These are phyloP conservation scores for Cladophialophora immunda DNA, from an alignment of 2,329 filamentous ascomycete genomes.

Conservation along the genomic window DNA sequence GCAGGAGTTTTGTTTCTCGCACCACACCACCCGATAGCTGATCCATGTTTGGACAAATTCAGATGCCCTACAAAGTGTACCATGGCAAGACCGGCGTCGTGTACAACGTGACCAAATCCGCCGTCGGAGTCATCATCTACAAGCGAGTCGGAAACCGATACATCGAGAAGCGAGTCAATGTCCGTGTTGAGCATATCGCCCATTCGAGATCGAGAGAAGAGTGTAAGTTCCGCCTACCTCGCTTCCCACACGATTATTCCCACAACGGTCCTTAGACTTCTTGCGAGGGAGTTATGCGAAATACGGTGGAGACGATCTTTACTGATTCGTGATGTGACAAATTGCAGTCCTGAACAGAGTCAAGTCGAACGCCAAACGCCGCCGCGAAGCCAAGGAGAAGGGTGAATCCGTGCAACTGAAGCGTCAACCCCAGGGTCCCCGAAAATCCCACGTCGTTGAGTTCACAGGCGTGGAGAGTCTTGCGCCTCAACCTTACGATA, in stretches of 20 bases:
- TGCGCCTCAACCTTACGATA: slow-evolving; percentile 94
- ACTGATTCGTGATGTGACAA: not conserved
- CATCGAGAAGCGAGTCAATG: slow-evolving; percentile 99
- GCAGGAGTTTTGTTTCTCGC: not conserved
- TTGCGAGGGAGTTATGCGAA: not conserved
- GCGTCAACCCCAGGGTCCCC: slow-evolving; percentile 82
- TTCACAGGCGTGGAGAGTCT: slow-evolving; percentile 83
- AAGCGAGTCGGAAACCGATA: slow-evolving; percentile 99
- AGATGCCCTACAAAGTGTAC: slow-evolving; percentile 99
- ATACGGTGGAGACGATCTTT: not conserved
- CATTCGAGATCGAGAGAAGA: slow-evolving; percentile 96
- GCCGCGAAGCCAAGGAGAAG: slow-evolving; percentile 90
- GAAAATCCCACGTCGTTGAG: slow-evolving; percentile 81
- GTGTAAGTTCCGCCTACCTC: slow-evolving; percentile 51
- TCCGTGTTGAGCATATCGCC: slow-evolving; percentile 96
- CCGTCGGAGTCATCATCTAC: slow-evolving; percentile 98
- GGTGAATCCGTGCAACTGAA: slow-evolving; percentile 91
- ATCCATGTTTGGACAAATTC: slow-evolving; percentile 37
- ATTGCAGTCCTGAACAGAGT: slow-evolving; percentile 79
- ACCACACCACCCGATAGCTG: slow-evolving; percentile 17
- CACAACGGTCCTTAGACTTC: not conserved
- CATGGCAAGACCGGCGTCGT: slow-evolving; percentile 98
- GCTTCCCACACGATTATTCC: not conserved
- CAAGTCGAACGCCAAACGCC: slow-evolving; percentile 93
- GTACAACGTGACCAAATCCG: slow-evolving; percentile 99